Percentiles rank a stretch among this genome's conserved stretches.
These are phyloP conservation scores for Rubroshorea leprosula DNA, from an alignment of 345 rosid genomes.

Conservation along the genomic window DNA sequence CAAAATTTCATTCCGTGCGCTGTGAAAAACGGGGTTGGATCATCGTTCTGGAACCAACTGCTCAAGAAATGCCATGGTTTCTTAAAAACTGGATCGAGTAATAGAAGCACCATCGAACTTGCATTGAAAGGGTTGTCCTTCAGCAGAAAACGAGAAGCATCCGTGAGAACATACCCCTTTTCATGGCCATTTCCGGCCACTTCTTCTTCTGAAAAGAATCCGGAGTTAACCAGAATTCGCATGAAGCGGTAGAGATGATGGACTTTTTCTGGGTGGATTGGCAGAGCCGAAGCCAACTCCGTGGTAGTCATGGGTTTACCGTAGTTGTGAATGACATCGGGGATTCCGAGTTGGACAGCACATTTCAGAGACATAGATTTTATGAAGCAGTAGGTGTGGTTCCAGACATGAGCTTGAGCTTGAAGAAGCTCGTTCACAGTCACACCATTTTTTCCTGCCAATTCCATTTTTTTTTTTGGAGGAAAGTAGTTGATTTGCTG, in stretches of 20 bases:
- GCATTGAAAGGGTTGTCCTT: slow-evolving; percentile 25
- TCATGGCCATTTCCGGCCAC: slow-evolving; percentile 5
- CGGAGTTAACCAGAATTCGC: slow-evolving; percentile 33
- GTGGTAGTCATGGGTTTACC: slow-evolving; percentile 35
- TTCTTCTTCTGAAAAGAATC: slow-evolving; percentile 26
- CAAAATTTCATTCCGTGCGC: slow-evolving; percentile 25
- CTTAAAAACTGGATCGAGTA: slow-evolving; percentile 19
- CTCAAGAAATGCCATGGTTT: slow-evolving; percentile 27
- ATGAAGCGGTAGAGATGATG: slow-evolving; percentile 29
- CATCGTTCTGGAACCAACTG: slow-evolving; percentile 27
- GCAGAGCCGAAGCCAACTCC: slow-evolving; percentile 24
- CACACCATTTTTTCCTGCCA: too few species aligned
- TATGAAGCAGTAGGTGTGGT: slow-evolving; percentile 30
- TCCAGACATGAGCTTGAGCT: slow-evolving; percentile 36
- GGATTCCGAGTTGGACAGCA: slow-evolving; percentile 41
- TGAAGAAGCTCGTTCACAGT: slow-evolving; percentile 9
- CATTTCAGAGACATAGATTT: slow-evolving; percentile 41
- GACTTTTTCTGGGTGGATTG: slow-evolving; percentile 22
- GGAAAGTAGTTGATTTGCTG: too few species aligned
- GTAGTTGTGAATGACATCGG: slow-evolving; percentile 37
- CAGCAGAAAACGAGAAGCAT: slow-evolving; percentile 24
- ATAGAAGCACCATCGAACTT: slow-evolving; percentile 16
- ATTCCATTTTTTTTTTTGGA: too few species aligned
- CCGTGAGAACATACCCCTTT: slow-evolving; percentile 26
- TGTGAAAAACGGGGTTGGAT: slow-evolving; percentile 22